These are phyloP conservation scores for Cymbidium sinense DNA, from an alignment of 106 monocot genomes.

Conservation along the genomic window DNA sequence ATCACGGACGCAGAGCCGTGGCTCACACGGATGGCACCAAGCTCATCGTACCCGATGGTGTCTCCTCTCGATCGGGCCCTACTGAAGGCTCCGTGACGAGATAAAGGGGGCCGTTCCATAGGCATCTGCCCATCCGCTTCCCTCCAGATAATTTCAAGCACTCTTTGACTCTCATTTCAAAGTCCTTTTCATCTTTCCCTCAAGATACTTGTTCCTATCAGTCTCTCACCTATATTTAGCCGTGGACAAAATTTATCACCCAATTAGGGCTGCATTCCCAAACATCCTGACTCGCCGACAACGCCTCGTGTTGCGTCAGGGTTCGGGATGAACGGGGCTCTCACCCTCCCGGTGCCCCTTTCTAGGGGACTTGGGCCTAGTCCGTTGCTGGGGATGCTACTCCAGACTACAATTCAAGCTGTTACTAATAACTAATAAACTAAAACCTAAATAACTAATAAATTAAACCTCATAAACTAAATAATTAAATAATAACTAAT, in stretches of 20 bases:
- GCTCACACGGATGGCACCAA: background rate
- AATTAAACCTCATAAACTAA: no score
- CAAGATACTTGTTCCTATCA: slow-evolving; percentile 6
- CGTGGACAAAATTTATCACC: slow-evolving; percentile 19
- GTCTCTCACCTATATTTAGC: slow-evolving; percentile 27
- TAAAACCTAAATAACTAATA: no score
- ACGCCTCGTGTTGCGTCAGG: slow-evolving; percentile 7
- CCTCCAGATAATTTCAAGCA: slow-evolving; percentile 8
- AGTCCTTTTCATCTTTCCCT: slow-evolving; percentile 7
- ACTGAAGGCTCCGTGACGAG: background rate
- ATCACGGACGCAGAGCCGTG: background rate
- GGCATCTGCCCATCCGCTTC: slow-evolving; percentile 5
- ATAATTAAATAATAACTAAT: no score
- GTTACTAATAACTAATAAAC: no score
- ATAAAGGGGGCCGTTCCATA: no score
- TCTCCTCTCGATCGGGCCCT: background rate
- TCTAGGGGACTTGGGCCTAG: no score
- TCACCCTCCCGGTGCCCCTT: no score
- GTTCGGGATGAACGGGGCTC: background rate
- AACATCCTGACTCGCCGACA: slow-evolving; percentile 8
- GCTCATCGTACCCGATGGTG: background rate
- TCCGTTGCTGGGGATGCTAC: no score
- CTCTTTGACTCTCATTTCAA: slow-evolving; percentile 8
- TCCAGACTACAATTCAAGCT: no score
- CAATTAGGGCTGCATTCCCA: slow-evolving; percentile 26